Base-by-base conservation (phyloP, 1,284 basidiomycete genomes). In the Sparassis latifolia region DNA sequence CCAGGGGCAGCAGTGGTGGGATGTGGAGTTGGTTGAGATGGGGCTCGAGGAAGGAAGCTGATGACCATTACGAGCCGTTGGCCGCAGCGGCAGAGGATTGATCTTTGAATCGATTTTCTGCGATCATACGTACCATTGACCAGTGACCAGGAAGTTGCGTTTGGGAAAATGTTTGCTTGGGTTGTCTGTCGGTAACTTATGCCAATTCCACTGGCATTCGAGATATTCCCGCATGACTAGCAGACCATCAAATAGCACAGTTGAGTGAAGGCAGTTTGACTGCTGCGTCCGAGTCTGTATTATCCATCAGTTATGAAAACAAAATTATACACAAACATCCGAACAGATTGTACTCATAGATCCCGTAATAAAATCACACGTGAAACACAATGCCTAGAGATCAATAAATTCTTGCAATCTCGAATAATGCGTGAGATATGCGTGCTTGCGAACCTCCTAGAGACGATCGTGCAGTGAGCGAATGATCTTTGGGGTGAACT, bases 61-160 rank as follows among this genome's bases (percentile, higher is more conserved):
- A 61, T 33, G 35, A 37, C 35, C 49, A 61, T 32, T 66, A 67
- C 50, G 62, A 68, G 54, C 62, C 62, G 10, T 20, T 68, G 42
- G 60, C 57, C 27, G 38, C 41, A 4, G n/a, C 43, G 31, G 28
- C 28, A 44, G 43, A 44, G 20, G 20, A 20, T 20, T 20, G 20
- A 20, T 20, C 20, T 20, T 20, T 20, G 20, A 20, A 20, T 20
- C 20, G 20, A 20, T 20, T 20, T 20, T 20, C 20, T 20, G 20
- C 20, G 20, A 20, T 20, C 20, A 20, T 20, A 20, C 20, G 20
- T 20, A 20, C 20, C 20, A 20, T 20, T 20, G 20, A 20, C 20
- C 20, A 20, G 20, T 20, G 20, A 20, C 20, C 20, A 20, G 20
- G 20, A 20, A 20, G 20, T 20, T 20, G 20, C 20, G 20, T 20